Percentiles rank a stretch among this genome's conserved stretches.
These are phyloP conservation scores for Penicillium sp. DNA, from an alignment of 2,329 filamentous ascomycete genomes.

Conservation along the genomic window DNA sequence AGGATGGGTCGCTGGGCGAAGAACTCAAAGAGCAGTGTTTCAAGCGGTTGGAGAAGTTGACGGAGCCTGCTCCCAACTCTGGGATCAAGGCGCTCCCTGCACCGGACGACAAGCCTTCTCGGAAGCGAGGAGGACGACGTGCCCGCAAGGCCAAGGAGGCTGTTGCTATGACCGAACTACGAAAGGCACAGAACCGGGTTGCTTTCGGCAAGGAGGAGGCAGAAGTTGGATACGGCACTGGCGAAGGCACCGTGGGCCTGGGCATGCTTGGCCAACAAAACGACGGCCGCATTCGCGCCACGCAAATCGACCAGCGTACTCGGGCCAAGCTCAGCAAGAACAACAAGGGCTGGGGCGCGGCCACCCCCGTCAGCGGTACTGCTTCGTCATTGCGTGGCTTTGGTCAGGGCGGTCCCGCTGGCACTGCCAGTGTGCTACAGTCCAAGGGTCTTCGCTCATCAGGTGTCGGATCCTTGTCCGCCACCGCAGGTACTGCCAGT, in stretches of 20 bases:
- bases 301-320: constrained; percentile 91
- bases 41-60: constrained; percentile 86
- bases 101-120: constrained; percentile 90
- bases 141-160: constrained; percentile 96
- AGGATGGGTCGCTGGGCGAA: constrained; percentile 80
- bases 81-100: constrained; percentile 83
- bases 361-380: constrained; percentile 59
- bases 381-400: constrained; percentile 84
- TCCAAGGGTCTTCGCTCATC: constrained; percentile 78
- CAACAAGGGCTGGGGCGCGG: constrained; percentile 88
- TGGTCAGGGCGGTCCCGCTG: constrained; percentile 60
- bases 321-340: constrained; percentile 91
- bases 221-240: constrained; percentile 86
- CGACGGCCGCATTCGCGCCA: constrained; percentile 82
- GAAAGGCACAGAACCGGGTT: constrained; percentile 95
- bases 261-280: constrained; percentile 93
- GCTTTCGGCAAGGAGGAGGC: constrained; percentile 94
- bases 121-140: constrained; percentile 87
- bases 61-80: constrained; percentile 87
- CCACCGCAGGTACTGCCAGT: constrained; percentile 73
- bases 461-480: constrained; percentile 73
- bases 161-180: constrained; percentile 92
- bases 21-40: constrained; percentile 80
- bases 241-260: constrained; percentile 81
- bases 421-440: constrained; percentile 68